Evolutionary conservation across 2,329 filamentous ascomycete genomes (phyloP), one percentile per base, ranked within the genome.

Genomic region (Talaromyces sp.): DNA sequence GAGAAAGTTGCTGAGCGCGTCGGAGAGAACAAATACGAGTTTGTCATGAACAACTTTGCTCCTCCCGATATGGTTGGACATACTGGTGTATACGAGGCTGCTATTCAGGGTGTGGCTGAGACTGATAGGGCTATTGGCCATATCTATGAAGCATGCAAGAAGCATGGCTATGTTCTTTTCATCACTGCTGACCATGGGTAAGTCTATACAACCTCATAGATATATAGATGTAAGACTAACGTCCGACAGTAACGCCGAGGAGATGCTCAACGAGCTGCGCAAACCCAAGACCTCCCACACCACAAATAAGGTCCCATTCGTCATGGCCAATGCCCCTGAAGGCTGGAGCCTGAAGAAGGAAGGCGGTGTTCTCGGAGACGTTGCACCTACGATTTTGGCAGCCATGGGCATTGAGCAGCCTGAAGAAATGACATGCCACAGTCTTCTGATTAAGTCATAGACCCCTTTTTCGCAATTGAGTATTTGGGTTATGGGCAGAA

Each of bases 1-100:
- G 83, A 95, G 69, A 93, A 96, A 80, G 88, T 96, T 60, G 84
- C 80, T 74, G 94, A 97, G 81, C 87, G 92, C 60, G 87, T 99
- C 64, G 84, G 76, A 25, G 90, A 95, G 75, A 85, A 88, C 70
- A 86, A 89, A 71, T 97, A 92, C 78, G 91, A 94, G 71, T 97
- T 99, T 72, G 82, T 99, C 75, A 99, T 99, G 94, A 97, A 97
- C 86, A 99, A 99, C 85, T 97, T 99, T 77, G 94, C 94, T 41
- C 94, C 94, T 41, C 94, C 94, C 17, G 94, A 99, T 79, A 99
- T 99, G 94, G 94, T 99, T 64, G 94, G 94, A 66, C 94, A 99
- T 80, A 99, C 94, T 10, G 94, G 94, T 71, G 91, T 96, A 61
- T 97, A 97, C 78, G 88, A 97, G 68, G 93, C 94, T 31, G 94